Evolutionary conservation across 495 filamentous ascomycete genomes (phyloP), one percentile per base, ranked within the genome.

Genomic region (Thozetella sp.): DNA sequence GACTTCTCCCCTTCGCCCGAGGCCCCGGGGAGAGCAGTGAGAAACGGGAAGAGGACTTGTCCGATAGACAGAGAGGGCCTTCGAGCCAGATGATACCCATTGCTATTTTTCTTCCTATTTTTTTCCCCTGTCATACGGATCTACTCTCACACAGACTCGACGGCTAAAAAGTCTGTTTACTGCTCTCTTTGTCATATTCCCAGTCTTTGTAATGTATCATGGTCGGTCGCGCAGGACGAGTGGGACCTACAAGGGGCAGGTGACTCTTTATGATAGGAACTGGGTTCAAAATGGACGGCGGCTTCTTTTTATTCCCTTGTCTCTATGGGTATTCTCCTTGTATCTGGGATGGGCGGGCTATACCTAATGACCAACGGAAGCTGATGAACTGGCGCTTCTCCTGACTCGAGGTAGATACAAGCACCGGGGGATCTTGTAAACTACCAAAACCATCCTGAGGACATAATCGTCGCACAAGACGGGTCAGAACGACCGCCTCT

Each of bases 131-230:
- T 15, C 30, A 37, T 6, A 37, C 30, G 30, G n/a, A 37, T 15
- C 30, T 37, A 37, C 30, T 37, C 15, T 15, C 30, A 15, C 15
- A 37, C 30, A 37, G 30, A 15, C 30, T 37, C n/a, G n/a, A n/a
- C n/a, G n/a, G n/a, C n/a, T n/a, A n/a, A n/a, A n/a, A n/a, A n/a
- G n/a, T 37, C 30, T 6, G 15, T 37, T 6, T 6, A 37, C 6
- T 37, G 30, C 6, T 37, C 30, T 37, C 30, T 15, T 37, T 6
- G 6, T 37, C 30, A 37, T 37, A 37, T 37, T 37, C 30, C 6
- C 43, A 19, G 10, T 48, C 43, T 48, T 48, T 48, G 43, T 48
- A 48, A 48, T 48, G 43, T 48, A 48, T 48, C 43, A 48, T 48
- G 43, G 43, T 13, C 30, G 30, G 30, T 6, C 6, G 30, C 6